A percentile compares a stretch with the other conserved stretches of the same genome.
Conservation (phyloP, 257 asterid species). For the Solanum megistacrolobum region DNA sequence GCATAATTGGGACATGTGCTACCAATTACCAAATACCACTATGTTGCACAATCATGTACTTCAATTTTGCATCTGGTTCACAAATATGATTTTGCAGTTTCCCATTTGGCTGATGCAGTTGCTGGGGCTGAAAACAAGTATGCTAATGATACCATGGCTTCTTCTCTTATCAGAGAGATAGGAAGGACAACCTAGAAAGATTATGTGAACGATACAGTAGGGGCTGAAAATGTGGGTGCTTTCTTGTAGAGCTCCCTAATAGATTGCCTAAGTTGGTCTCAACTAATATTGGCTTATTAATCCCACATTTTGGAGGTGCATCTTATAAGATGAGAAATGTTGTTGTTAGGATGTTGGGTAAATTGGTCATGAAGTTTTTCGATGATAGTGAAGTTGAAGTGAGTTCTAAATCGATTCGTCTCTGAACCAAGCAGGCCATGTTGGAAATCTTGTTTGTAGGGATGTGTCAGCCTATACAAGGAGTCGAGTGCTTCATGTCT, state of each 20-base stretch:
- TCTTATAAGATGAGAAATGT: slow-evolving; percentile 91
- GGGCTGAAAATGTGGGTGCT: slow-evolving; percentile 88
- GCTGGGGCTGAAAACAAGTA: slow-evolving; percentile 73
- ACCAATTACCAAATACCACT: slow-evolving; percentile 51
- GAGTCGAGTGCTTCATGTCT: slow-evolving; percentile 91
- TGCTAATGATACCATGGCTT: slow-evolving; percentile 69
- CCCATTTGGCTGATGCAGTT: slow-evolving; percentile 72
- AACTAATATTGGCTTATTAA: slow-evolving; percentile 70
- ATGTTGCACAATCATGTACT: slow-evolving; percentile 68
- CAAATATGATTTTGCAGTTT: slow-evolving; percentile 71
- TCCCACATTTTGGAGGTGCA: slow-evolving; percentile 82
- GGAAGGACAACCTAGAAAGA: slow-evolving; percentile 74
- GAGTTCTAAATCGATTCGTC: slow-evolving; percentile 63
- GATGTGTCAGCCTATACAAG: slow-evolving; percentile 92
- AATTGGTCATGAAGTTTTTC: slow-evolving; percentile 73
- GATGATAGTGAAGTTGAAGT: slow-evolving; percentile 72
- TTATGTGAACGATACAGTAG: slow-evolving; percentile 76
- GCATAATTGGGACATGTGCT: slow-evolving; percentile 83
- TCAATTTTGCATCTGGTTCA: slow-evolving; percentile 79
- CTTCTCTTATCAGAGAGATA: slow-evolving; percentile 66
- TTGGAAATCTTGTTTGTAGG: slow-evolving; percentile 80
- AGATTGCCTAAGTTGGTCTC: slow-evolving; percentile 69
- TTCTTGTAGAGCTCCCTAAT: slow-evolving; percentile 80
- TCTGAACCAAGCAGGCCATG: slow-evolving; percentile 87
- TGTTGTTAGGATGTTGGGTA: slow-evolving; percentile 81